Evolutionary conservation across 345 rosid genomes (phyloP).

Genomic region (Erysimum cheiranthoides): DNA sequence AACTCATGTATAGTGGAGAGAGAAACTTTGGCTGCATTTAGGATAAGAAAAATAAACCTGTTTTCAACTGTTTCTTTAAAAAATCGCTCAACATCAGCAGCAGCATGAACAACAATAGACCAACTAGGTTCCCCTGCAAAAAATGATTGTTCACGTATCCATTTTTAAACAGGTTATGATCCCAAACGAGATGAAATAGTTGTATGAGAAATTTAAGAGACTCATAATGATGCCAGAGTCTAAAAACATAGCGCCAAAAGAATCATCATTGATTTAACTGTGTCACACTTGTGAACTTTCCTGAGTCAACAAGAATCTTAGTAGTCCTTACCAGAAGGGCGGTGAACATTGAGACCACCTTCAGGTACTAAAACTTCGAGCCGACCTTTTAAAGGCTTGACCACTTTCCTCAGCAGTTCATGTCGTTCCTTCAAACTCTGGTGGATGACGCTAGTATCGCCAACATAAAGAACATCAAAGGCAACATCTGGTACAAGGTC

Average conservation of each 20-base stretch:
- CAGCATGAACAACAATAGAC: constrained; percentile 62
- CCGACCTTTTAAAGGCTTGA: constrained; percentile 82
- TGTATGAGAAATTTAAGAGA: background rate
- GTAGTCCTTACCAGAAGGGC: constrained; percentile 56
- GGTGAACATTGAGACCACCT: constrained; percentile 70
- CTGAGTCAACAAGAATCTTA: background rate
- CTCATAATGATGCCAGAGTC: background rate
- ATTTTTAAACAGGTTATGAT: background rate
- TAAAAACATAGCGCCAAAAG: background rate
- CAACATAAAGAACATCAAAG: constrained; percentile 91
- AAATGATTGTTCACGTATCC: constrained; percentile 15
- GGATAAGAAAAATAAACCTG: constrained; percentile 57
- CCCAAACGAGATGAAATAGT: background rate
- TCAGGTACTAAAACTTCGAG: constrained; percentile 85
- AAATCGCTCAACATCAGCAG: constrained; percentile 77
- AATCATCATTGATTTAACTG: background rate
- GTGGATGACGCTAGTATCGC: constrained; percentile 96
- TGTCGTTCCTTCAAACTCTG: constrained; percentile 92
- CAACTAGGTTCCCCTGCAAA: constrained; percentile 85
- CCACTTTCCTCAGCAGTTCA: constrained; percentile 70
- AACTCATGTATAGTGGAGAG: background rate
- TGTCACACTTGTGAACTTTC: background rate
- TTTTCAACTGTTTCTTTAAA: constrained; percentile 90
- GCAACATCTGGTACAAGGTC: constrained; percentile 77
- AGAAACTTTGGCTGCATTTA: constrained; percentile 1